These are phyloP conservation scores for Stephanodiscus triporus DNA, from an alignment of 108 stramenopile genomes.

Conservation along the genomic window DNA sequence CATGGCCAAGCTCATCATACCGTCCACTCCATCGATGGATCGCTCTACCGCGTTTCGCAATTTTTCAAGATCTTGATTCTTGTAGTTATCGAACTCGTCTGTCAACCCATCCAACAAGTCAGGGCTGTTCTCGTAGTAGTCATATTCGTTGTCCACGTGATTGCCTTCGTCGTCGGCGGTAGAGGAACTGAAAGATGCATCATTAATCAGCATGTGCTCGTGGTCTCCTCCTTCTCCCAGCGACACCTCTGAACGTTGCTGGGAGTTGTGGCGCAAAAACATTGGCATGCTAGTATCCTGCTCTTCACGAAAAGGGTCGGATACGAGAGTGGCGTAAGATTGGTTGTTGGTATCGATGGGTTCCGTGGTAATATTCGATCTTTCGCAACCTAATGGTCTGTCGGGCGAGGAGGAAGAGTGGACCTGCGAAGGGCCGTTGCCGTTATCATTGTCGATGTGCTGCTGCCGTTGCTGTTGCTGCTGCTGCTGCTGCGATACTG, in stretches of 20 bases:
- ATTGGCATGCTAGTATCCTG: not conserved
- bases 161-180: not conserved
- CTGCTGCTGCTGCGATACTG: conserved; percentile 29
- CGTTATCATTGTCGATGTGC: not conserved
- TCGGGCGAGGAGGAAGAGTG: not conserved
- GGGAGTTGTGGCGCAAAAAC: not conserved
- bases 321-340: not conserved
- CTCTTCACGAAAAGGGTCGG: not conserved
- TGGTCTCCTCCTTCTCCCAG: not conserved
- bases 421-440: not conserved
- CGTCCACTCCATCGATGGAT: conserved; percentile 63
- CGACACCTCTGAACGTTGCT: not conserved
- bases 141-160: not conserved
- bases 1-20: conserved; percentile 84
- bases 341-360: not conserved
- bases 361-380: not conserved
- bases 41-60: conserved; percentile 74
- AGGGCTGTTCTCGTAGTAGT: conserved; percentile 30
- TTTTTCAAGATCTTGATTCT: conserved; percentile 77
- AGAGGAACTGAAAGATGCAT: conserved; percentile 3
- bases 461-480: not conserved
- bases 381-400: not conserved
- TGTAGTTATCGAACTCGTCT: conserved; percentile 87
- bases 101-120: conserved; percentile 13
- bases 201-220: conserved; percentile 26